phyloP scores from a whole-genome alignment of 495 filamentous ascomycete species.

The Cercophora scortea region DNA sequence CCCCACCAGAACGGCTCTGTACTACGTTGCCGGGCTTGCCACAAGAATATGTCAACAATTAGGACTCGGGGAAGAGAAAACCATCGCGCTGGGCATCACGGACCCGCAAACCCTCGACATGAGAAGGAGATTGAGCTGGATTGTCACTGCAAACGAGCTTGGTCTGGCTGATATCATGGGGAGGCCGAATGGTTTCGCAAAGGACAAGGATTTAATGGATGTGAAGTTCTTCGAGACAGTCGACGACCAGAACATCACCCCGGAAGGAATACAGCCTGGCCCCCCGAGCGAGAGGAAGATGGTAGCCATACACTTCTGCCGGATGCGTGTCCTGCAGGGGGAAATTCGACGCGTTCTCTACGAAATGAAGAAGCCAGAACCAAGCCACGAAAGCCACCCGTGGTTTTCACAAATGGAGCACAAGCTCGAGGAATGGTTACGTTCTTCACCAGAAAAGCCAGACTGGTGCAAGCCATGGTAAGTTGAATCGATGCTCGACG shows the following conservation, averaged over 20 bases:
- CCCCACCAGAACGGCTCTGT: slow-evolving; percentile 79
- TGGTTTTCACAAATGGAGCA: slow-evolving; percentile 78
- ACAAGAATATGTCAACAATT: slow-evolving; percentile 80
- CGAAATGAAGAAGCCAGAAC: slow-evolving; percentile 63
- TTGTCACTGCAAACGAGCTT: slow-evolving; percentile 74
- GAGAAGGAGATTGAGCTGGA: slow-evolving; percentile 81
- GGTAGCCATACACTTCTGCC: slow-evolving; percentile 84
- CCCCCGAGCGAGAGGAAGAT: slow-evolving; percentile 68
- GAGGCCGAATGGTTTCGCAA: slow-evolving; percentile 73
- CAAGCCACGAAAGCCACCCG: slow-evolving; percentile 65
- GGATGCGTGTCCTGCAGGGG: slow-evolving; percentile 80
- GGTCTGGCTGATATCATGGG: slow-evolving; percentile 82
- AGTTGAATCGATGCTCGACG: neutral
- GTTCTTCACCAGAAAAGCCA: slow-evolving; percentile 35
- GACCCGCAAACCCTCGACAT: slow-evolving; percentile 76
- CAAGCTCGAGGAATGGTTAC: slow-evolving; percentile 67
- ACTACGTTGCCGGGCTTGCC: slow-evolving; percentile 83
- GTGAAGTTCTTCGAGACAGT: slow-evolving; percentile 73
- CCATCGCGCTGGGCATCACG: slow-evolving; percentile 51
- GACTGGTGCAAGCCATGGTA: slow-evolving; percentile 49
- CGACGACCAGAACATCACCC: slow-evolving; percentile 72
- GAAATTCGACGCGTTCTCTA: slow-evolving; percentile 82
- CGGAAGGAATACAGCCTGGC: slow-evolving; percentile 63
- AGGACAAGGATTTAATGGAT: slow-evolving; percentile 68
- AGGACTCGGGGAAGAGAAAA: slow-evolving; percentile 77